phyloP scores from a whole-genome alignment of 345 rosid genomes.

The Citrus trifoliata region DNA sequence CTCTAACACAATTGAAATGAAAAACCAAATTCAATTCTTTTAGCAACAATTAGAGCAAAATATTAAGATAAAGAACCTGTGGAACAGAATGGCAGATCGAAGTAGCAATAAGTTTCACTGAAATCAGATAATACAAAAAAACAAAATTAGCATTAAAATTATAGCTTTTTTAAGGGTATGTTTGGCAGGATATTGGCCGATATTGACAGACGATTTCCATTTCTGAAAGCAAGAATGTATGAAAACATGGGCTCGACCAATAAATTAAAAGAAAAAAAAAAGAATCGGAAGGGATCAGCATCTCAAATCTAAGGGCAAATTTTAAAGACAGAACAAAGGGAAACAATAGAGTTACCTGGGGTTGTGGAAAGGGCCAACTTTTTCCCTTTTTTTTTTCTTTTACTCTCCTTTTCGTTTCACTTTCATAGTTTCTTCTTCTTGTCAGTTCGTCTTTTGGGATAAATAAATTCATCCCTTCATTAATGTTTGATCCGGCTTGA shows the following conservation, averaged over 20 bases:
- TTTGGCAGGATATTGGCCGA: neutral
- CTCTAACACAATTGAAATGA: neutral
- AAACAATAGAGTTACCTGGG: conserved; percentile 46
- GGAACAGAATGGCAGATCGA: conserved; percentile 75
- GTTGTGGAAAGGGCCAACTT: conserved; percentile 71
- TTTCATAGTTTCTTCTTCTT: too few relatives aligned
- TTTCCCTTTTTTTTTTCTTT: too few relatives aligned
- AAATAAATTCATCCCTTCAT: too few relatives aligned
- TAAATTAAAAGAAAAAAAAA: too few relatives aligned
- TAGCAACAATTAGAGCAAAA: neutral
- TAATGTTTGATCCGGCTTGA: too few relatives aligned
- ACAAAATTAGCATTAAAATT: conserved; percentile 9
- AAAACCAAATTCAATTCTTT: neutral
- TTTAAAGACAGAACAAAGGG: neutral
- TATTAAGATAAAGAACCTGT: conserved; percentile 40
- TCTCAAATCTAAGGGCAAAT: conserved; percentile 11
- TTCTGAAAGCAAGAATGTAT: neutral
- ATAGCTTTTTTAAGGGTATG: neutral
- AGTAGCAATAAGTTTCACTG: conserved; percentile 89
- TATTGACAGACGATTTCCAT: neutral
- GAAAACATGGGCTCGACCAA: neutral
- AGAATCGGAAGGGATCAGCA: neutral
- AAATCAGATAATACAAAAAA: conserved; percentile 15
- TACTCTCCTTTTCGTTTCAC: too few relatives aligned
- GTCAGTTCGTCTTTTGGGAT: too few relatives aligned